phyloP scores from a whole-genome alignment of 2,329 filamentous ascomycete genomes.

The Capronia coronata region DNA sequence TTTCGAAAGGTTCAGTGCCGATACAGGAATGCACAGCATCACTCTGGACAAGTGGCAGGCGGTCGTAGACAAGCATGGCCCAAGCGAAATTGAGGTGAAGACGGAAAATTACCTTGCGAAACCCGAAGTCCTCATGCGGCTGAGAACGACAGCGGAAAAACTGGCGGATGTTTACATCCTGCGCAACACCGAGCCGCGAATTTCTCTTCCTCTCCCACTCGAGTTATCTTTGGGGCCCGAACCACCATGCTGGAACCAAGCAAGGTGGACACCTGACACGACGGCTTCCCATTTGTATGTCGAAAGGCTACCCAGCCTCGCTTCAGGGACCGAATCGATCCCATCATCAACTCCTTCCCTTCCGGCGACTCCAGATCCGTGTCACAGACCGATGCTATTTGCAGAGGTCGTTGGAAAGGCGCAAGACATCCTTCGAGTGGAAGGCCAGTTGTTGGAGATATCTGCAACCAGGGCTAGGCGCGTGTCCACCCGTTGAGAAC shows the following conservation, averaged over 20 bases:
- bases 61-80: slow-evolving; percentile 3
- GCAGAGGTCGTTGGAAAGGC: neutral
- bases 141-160: slow-evolving; percentile 11
- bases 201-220: slow-evolving; percentile 4
- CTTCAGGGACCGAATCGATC: slow-evolving; percentile 8
- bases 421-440: slow-evolving; percentile 7
- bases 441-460: slow-evolving; percentile 5
- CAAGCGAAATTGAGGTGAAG: slow-evolving; percentile 16
- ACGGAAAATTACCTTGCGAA: slow-evolving; percentile 20
- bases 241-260: neutral
- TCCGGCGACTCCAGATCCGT: slow-evolving; percentile 7
- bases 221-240: neutral
- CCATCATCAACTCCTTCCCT: slow-evolving; percentile 9
- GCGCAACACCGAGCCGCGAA: slow-evolving; percentile 3
- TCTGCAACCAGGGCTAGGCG: neutral
- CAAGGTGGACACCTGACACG: neutral
- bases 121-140: slow-evolving; percentile 10
- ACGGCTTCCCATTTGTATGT: neutral
- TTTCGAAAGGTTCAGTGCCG: slow-evolving; percentile 24
- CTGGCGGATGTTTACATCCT: slow-evolving; percentile 18
- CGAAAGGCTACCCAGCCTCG: slow-evolving; percentile 9
- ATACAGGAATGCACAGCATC: slow-evolving; percentile 23
- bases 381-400: neutral
- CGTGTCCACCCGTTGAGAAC: neutral
- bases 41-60: slow-evolving; percentile 24